Evolutionary conservation across 202 grass and related monocot genomes (phyloP).

Genomic region (Carex sylvatica): DNA sequence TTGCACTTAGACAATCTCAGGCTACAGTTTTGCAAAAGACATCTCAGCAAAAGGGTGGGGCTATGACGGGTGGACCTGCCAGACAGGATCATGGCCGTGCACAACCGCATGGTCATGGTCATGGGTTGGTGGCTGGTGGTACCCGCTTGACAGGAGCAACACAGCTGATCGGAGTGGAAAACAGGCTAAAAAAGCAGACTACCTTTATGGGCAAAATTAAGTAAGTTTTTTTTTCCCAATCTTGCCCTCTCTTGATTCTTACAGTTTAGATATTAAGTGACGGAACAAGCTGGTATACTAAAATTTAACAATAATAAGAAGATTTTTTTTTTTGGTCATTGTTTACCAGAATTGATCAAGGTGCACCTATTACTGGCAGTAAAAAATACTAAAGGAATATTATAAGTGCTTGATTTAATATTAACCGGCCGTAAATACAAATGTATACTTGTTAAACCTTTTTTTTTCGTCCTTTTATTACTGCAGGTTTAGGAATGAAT

Average conservation of each 20-base stretch:
- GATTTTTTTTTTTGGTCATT: not conserved
- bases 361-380: not conserved
- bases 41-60: conserved; percentile 32
- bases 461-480: conserved; percentile 6
- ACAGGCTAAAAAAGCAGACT: conserved; percentile 87
- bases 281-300: not conserved
- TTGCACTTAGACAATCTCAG: conserved; percentile 70
- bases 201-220: conserved; percentile 97
- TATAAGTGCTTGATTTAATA: conserved; percentile 4
- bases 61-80: conserved; percentile 28
- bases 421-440: not conserved
- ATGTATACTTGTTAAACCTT: conserved; percentile 20
- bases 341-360: not conserved
- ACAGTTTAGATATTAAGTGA: not conserved
- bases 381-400: not conserved
- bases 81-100: conserved; percentile 14
- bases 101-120: conserved; percentile 24
- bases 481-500: conserved; percentile 94
- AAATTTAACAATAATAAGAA: not conserved
- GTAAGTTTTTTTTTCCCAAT: conserved; percentile 41
- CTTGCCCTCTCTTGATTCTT: conserved; percentile 12
- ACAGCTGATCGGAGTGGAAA: conserved; percentile 57
- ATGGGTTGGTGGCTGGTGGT: conserved; percentile 26
- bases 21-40: conserved; percentile 78
- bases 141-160: conserved; percentile 9